Evolutionary conservation across 495 filamentous ascomycete species (phyloP).

Genomic region (Glonium stellatum): DNA sequence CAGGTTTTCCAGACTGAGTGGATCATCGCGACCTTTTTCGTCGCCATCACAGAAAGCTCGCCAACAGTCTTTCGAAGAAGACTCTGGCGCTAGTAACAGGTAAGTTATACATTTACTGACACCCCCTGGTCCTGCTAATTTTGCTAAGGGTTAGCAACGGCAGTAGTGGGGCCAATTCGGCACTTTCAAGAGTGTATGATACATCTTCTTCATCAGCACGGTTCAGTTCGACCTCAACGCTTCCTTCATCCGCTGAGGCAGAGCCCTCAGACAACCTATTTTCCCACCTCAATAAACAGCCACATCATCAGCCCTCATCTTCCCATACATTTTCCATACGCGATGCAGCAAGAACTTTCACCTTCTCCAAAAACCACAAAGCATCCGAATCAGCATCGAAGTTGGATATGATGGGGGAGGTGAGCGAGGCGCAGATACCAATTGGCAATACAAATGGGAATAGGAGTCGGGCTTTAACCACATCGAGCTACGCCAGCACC

Average conservation of each 20-base stretch:
- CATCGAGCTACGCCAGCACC: conserved; percentile 39
- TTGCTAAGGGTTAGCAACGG: conserved; percentile 24
- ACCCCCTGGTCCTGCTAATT: conserved; percentile 9
- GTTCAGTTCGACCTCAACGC: conserved; percentile 23
- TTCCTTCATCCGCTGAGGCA: conserved; percentile 24
- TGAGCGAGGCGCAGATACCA: conserved; percentile 2
- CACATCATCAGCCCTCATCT: neutral
- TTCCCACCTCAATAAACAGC: neutral
- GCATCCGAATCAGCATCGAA: neutral
- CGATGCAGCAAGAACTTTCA: neutral
- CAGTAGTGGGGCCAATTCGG: conserved; percentile 18
- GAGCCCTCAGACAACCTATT: conserved; percentile 19
- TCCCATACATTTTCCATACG: conserved; percentile 2
- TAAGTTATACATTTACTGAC: conserved; percentile 12
- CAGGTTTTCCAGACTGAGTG: conserved; percentile 19
- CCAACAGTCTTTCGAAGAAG: conserved; percentile 25
- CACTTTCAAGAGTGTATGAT: conserved; percentile 17
- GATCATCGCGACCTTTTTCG: conserved; percentile 3
- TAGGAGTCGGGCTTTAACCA: conserved; percentile 28
- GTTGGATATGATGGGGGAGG: neutral
- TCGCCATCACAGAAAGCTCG: conserved; percentile 15
- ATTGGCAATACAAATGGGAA: neutral
- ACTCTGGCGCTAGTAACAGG: conserved; percentile 20
- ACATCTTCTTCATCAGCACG: conserved; percentile 7
- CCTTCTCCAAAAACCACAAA: neutral